Conservation (phyloP, 2,329 filamentous ascomycete genomes). For the Coniochaeta ligniaria region DNA sequence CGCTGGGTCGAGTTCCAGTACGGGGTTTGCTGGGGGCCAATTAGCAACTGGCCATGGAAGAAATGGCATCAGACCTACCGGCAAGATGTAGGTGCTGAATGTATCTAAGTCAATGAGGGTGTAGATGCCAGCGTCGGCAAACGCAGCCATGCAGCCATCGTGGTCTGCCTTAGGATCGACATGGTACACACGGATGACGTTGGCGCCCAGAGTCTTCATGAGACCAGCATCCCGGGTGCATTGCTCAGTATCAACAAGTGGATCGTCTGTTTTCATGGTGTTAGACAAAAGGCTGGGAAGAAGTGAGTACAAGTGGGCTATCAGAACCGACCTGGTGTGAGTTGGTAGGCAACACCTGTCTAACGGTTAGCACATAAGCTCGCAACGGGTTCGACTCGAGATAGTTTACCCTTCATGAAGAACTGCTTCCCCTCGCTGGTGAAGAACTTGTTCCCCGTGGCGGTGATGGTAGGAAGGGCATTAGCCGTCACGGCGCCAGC, state of each 20-base stretch:
- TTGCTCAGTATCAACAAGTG: constrained; percentile 67
- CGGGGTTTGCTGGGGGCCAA: constrained; percentile 42
- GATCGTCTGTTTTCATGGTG: constrained; percentile 47
- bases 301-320: constrained; percentile 11
- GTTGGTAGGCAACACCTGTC: constrained; percentile 66
- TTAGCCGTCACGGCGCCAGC: constrained; percentile 24
- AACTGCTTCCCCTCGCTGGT: constrained; percentile 73
- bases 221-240: constrained; percentile 67
- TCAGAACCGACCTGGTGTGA: constrained; percentile 29
- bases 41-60: background rate
- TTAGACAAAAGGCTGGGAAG: constrained; percentile 4
- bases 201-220: constrained; percentile 76
- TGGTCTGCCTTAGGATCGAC: constrained; percentile 68
- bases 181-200: constrained; percentile 83
- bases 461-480: constrained; percentile 41
- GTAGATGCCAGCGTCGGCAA: constrained; percentile 77
- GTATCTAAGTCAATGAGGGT: constrained; percentile 78
- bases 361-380: constrained; percentile 4
- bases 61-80: constrained; percentile 32
- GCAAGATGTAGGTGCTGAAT: constrained; percentile 60
- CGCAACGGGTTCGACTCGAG: background rate
- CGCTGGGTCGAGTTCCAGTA: constrained; percentile 70
- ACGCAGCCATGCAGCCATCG: constrained; percentile 71
- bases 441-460: constrained; percentile 79
- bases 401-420: constrained; percentile 65